Evolutionary conservation across 164 flowering plant species (phyloP).

Genomic region (Taxillus chinensis): DNA sequence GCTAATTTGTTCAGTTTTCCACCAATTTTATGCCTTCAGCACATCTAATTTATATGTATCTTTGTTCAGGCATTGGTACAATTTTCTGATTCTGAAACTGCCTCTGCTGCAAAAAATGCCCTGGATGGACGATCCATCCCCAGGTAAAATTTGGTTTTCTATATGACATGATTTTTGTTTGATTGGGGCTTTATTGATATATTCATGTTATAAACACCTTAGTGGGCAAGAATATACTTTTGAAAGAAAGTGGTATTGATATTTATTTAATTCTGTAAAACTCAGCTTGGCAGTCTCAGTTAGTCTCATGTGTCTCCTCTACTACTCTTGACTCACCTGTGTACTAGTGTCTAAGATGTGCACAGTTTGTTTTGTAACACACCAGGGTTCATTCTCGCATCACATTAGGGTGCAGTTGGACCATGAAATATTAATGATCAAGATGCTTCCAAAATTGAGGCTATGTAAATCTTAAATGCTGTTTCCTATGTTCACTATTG

Average conservation of each 20-base stretch:
- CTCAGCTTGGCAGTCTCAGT: too few relatives aligned
- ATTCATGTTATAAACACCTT: too few relatives aligned
- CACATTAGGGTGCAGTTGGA: neutral
- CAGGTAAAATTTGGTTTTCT: conserved; percentile 47
- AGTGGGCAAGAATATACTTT: too few relatives aligned
- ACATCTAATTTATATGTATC: neutral
- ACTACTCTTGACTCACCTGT: too few relatives aligned
- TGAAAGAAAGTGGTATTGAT: too few relatives aligned
- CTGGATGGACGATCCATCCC: conserved; percentile 96
- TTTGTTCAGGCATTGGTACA: conserved; percentile 77
- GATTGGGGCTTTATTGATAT: conserved; percentile 13
- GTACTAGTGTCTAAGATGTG: too few relatives aligned
- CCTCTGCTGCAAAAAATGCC: conserved; percentile 75
- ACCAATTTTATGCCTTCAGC: neutral
- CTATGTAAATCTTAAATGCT: neutral
- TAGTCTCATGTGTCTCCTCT: too few relatives aligned
- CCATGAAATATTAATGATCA: neutral
- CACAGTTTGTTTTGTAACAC: too few relatives aligned
- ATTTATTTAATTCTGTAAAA: too few relatives aligned
- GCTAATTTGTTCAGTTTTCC: neutral
- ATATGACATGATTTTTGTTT: conserved; percentile 14
- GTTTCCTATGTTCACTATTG: neutral
- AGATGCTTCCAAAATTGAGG: neutral
- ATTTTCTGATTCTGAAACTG: conserved; percentile 78
- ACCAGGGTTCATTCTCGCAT: too few relatives aligned